These are phyloP conservation scores for Ceratobasidium theobromae DNA, from an alignment of 1,284 basidiomycete genomes.

Conservation along the genomic window DNA sequence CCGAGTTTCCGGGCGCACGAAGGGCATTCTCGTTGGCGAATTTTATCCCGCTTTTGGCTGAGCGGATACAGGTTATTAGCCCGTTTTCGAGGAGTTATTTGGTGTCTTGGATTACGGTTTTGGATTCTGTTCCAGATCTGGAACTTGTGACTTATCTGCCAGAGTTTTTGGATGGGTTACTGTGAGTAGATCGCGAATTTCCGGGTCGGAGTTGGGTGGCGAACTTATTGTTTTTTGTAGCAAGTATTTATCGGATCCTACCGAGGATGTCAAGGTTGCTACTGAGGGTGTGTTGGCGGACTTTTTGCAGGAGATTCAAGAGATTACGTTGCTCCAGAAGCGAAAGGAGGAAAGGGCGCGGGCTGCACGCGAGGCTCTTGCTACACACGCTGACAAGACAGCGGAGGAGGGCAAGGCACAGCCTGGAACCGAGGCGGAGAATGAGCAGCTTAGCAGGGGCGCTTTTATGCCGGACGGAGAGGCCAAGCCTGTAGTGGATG, in stretches of 20 bases:
- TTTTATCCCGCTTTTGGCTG: constrained; percentile 91
- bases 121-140: constrained; percentile 95
- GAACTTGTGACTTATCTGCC: constrained; percentile 94
- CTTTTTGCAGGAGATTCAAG: constrained; percentile 89
- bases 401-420: constrained; percentile 47
- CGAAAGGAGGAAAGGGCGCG: constrained; percentile 56
- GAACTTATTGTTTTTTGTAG: constrained; percentile 48
- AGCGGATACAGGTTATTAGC: constrained; percentile 92
- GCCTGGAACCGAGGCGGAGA: constrained; percentile 40
- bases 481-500: constrained; percentile 2
- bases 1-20: constrained; percentile 49
- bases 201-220: constrained; percentile 7
- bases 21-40: constrained; percentile 91
- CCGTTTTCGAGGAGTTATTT: constrained; percentile 96
- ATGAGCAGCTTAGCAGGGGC: constrained; percentile 42
- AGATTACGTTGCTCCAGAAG: constrained; percentile 73
- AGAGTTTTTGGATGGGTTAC: constrained; percentile 88
- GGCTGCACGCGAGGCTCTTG: constrained; percentile 28
- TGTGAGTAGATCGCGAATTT: constrained; percentile 58
- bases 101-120: constrained; percentile 93
- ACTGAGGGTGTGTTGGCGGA: constrained; percentile 92
- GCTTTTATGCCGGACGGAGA: constrained; percentile 36
- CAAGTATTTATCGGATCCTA: constrained; percentile 94
- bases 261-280: constrained; percentile 88
- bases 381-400: constrained; percentile 46